Evolutionary conservation across 345 rosid species (phyloP).

Genomic region (Eucalyptus camaldulensis): DNA sequence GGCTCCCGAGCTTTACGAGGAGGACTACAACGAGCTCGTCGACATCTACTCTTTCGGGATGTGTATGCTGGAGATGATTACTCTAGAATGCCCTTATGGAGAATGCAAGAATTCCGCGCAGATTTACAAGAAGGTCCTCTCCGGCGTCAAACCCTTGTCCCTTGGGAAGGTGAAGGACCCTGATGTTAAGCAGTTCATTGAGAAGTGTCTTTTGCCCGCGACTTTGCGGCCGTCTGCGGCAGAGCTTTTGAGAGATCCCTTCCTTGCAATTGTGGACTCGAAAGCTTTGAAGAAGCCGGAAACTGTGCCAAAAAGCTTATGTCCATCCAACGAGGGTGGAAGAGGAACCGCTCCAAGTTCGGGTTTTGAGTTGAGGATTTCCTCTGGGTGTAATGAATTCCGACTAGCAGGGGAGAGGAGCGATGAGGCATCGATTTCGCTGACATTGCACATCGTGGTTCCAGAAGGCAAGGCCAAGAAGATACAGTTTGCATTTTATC

Average conservation of each 20-base stretch:
- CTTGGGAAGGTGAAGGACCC: constrained; percentile 62
- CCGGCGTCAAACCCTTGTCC: constrained; percentile 67
- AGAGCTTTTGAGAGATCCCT: constrained; percentile 70
- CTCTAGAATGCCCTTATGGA: constrained; percentile 65
- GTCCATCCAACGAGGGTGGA: constrained; percentile 24
- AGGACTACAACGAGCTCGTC: constrained; percentile 75
- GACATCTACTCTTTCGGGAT: constrained; percentile 82
- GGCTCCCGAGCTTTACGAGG: constrained; percentile 93
- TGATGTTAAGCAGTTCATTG: constrained; percentile 60
- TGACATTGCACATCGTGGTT: constrained; percentile 35
- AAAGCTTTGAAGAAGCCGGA: constrained; percentile 13
- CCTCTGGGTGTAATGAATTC: constrained; percentile 38
- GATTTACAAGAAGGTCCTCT: constrained; percentile 72
- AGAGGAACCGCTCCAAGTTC: constrained; percentile 6
- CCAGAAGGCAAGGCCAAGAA: constrained; percentile 31
- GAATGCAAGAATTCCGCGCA: constrained; percentile 80
- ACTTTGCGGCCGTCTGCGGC: constrained; percentile 47
- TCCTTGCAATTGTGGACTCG: constrained; percentile 29
- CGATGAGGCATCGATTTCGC: constrained; percentile 27
- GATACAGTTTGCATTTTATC: constrained; percentile 60
- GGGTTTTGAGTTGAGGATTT: constrained; percentile 35
- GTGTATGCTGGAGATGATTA: constrained; percentile 82
- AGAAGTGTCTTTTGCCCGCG: constrained; percentile 83
- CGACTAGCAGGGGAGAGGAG: constrained; percentile 36
- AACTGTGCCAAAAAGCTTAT: not conserved